These are phyloP conservation scores for Cornus florida DNA, from an alignment of 148 eudicot species.

Conservation along the genomic window DNA sequence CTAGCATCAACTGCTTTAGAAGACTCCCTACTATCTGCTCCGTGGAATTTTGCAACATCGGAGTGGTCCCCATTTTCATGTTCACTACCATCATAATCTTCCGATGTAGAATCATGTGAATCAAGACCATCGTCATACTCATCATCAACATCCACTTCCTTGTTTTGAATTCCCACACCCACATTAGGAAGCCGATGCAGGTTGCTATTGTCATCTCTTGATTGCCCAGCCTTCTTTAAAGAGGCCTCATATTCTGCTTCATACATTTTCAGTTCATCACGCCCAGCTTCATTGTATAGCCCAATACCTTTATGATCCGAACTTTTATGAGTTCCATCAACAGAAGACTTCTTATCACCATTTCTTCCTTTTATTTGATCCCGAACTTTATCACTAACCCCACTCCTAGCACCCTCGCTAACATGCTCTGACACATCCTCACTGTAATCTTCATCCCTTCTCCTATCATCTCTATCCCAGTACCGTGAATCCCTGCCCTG, in stretches of 20 bases:
- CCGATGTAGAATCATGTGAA: slow-evolving; percentile 59
- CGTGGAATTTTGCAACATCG: slow-evolving; percentile 34
- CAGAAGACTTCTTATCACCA: slow-evolving; percentile 31
- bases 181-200: slow-evolving; percentile 35
- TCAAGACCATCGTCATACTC: slow-evolving; percentile 94
- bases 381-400: slow-evolving; percentile 34
- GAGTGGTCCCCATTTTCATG: slow-evolving; percentile 31
- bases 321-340: slow-evolving; percentile 27
- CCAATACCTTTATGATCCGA: slow-evolving; percentile 41
- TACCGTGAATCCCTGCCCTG: slow-evolving; percentile 95
- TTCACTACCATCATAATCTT: slow-evolving; percentile 48
- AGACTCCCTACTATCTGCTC: slow-evolving; percentile 32
- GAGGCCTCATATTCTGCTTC: slow-evolving; percentile 92
- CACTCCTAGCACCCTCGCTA: slow-evolving; percentile 32
- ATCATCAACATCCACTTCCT: slow-evolving; percentile 62
- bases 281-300: slow-evolving; percentile 95
- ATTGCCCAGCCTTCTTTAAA: slow-evolving; percentile 53
- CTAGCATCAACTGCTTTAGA: slow-evolving; percentile 22
- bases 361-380: slow-evolving; percentile 22
- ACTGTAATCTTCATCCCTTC: slow-evolving; percentile 91
- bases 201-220: slow-evolving; percentile 30
- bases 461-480: slow-evolving; percentile 98
- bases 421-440: slow-evolving; percentile 60
- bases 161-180: slow-evolving; percentile 32
- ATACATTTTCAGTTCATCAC: slow-evolving; percentile 77